These are phyloP conservation scores for Cutaneotrichosporon dermatis DNA, from an alignment of 1,284 basidiomycete species.

Conservation along the genomic window DNA sequence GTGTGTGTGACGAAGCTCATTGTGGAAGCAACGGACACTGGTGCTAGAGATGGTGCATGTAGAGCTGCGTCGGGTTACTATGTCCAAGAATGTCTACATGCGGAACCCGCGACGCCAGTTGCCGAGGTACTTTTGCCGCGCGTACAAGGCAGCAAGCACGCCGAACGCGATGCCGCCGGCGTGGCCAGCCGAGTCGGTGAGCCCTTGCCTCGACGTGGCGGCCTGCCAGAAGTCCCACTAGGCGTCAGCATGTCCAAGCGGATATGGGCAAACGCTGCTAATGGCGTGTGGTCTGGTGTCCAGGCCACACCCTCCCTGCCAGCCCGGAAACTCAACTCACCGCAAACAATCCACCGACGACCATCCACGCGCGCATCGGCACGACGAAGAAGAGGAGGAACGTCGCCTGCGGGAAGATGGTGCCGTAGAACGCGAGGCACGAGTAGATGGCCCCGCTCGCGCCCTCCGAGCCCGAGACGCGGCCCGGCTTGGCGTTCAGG, in stretches of 20 bases:
- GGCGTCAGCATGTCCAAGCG: too few species aligned
- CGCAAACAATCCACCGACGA: slow-evolving; percentile 67
- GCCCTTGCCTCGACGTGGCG: slow-evolving; percentile 6
- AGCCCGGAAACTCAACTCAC: too few species aligned
- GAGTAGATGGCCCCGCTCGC: slow-evolving; percentile 54
- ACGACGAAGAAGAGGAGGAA: slow-evolving; percentile 78
- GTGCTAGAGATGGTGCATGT: too few species aligned
- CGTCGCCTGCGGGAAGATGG: slow-evolving; percentile 63
- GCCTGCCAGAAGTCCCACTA: slow-evolving; percentile 35
- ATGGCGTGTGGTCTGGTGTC: too few species aligned
- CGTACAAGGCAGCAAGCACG: slow-evolving; percentile 55
- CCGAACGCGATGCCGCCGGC: slow-evolving; percentile 72
- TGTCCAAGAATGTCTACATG: not conserved
- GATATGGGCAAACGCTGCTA: too few species aligned
- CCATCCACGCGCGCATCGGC: slow-evolving; percentile 76
- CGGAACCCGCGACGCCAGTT: not conserved
- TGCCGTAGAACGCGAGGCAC: slow-evolving; percentile 60
- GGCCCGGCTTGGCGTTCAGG: not conserved
- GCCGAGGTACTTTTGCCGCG: slow-evolving; percentile 12
- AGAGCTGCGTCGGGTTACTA: too few species aligned
- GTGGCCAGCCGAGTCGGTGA: slow-evolving; percentile 69
- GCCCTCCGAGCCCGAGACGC: slow-evolving; percentile 50
- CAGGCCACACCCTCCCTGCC: too few species aligned
- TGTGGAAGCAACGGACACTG: too few species aligned
- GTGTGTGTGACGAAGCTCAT: too few species aligned